Base-by-base conservation (phyloP, 2,329 filamentous ascomycete species). In the Talaromyces sp. region DNA sequence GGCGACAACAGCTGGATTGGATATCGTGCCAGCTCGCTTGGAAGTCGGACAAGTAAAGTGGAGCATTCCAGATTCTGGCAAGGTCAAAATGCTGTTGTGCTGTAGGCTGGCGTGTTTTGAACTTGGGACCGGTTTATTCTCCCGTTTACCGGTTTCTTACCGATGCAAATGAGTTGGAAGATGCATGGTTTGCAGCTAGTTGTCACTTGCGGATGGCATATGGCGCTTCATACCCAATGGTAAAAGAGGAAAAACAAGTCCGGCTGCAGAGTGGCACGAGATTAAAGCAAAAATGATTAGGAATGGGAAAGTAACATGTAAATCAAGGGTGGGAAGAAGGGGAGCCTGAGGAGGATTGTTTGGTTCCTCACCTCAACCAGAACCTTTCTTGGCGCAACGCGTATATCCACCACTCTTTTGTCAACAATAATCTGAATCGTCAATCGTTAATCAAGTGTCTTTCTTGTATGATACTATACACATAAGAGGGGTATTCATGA, bases 31-130 rank as follows among this genome's bases (percentile, higher is more conserved):
- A 63, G 31, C 24, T 63, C 39, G 49, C 60, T 43, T 52, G 50
- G n/a, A 47, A 57, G 35, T 41, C 33, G 54, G 61, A 56, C 50
- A n/a, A 63, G 35, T n/a, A 35, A 57, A 56, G 61, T 63, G 61
- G 61, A 63, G 27, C 61, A 27, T 43, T 37, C 16, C 22, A 41
- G 4, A 52, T 47, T 54, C 60, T 57, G 37, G 39, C 61, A 37
- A 45, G 24, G 19, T 37, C 60, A 45, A 59, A n/a, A 19, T 59
- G 8, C 22, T 16, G 37, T 59, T 27, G 56, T 58, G 56, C 24
- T 31, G 22, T 41, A 37, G 33, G 56, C n/a, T 43, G 37, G 19
- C 50, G 50, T 43, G 14, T n/a, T 33, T 43, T 16, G n/a, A 6
- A 33, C 37, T 50, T n/a, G 22, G 31, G 11, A 49, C 59, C 37